A percentile compares a stretch with the other conserved stretches of the same genome.
phyloP scores from a whole-genome alignment of 257 asterid genomes.

The Ballota nigra region DNA sequence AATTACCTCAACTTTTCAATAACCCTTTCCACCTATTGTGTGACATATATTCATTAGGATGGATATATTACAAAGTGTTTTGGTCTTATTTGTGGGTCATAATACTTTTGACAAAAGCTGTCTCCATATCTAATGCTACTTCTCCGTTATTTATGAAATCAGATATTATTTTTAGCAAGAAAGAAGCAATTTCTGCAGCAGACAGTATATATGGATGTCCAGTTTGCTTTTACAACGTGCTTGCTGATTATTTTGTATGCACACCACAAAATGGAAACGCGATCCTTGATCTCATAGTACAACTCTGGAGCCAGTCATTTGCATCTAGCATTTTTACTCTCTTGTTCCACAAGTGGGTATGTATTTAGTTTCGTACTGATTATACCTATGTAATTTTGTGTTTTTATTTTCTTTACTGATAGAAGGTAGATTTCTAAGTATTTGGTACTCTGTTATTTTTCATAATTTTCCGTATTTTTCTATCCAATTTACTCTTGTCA shows the following conservation, averaged over 20 bases:
- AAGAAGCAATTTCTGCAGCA: conserved; percentile 44
- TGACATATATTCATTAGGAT: not conserved
- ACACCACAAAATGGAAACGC: conserved; percentile 58
- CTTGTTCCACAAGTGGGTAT: conserved; percentile 83
- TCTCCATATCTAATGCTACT: conserved; percentile 13
- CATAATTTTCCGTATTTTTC: not conserved
- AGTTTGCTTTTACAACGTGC: conserved; percentile 63
- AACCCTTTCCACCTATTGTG: not conserved
- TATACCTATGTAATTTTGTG: not conserved
- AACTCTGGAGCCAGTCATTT: conserved; percentile 87
- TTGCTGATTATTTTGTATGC: conserved; percentile 68
- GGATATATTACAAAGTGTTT: not conserved
- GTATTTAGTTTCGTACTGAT: conserved; percentile 19
- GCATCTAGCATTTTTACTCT: conserved; percentile 70
- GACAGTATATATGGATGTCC: conserved; percentile 44
- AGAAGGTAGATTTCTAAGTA: conserved; percentile 8
- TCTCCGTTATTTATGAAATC: conserved; percentile 25
- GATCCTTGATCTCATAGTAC: conserved; percentile 40
- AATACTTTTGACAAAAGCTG: not conserved
- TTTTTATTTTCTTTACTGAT: not conserved
- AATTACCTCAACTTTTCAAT: not conserved
- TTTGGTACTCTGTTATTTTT: not conserved
- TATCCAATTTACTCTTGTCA: not conserved
- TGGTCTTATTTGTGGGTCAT: not conserved
- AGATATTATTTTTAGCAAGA: conserved; percentile 65